A percentile compares a stretch with the other conserved stretches of the same genome.
Evolutionary conservation across 2,329 filamentous ascomycete species (phyloP).

Genomic region (Didymella pomorum): DNA sequence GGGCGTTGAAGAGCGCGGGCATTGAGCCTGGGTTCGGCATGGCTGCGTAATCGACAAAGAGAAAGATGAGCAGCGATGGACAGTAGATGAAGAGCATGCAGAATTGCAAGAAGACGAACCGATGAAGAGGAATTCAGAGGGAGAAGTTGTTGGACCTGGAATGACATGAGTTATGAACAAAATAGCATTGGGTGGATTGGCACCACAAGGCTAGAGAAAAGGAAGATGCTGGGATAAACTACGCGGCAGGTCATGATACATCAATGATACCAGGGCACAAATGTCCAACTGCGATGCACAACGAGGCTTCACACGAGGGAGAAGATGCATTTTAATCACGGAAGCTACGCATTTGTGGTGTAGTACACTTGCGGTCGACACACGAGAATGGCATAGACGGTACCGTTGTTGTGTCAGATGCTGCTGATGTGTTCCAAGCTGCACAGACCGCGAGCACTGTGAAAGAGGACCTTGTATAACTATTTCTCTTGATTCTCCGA

Average conservation of each 20-base stretch:
- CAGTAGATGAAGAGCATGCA: background rate
- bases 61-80: background rate
- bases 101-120: background rate
- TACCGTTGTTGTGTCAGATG: too few relatives aligned
- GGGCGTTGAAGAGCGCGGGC: constrained; percentile 60
- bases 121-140: too few relatives aligned
- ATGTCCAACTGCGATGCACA: constrained; percentile 24
- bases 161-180: constrained; percentile 15
- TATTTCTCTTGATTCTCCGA: too few relatives aligned
- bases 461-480: too few relatives aligned
- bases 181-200: constrained; percentile 9
- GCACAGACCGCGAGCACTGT: too few relatives aligned
- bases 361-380: too few relatives aligned
- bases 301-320: background rate
- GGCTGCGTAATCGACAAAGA: constrained; percentile 19
- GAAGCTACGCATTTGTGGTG: background rate
- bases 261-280: constrained; percentile 29
- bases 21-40: constrained; percentile 79
- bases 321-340: background rate
- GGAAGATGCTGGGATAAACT: constrained; percentile 23
- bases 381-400: too few relatives aligned
- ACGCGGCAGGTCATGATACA: constrained; percentile 20
- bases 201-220: constrained; percentile 17
- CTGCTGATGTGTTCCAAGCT: too few relatives aligned
- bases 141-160: background rate